phyloP scores from a whole-genome alignment of 2,329 filamentous ascomycete genomes.

The Colletotrichum sp. region DNA sequence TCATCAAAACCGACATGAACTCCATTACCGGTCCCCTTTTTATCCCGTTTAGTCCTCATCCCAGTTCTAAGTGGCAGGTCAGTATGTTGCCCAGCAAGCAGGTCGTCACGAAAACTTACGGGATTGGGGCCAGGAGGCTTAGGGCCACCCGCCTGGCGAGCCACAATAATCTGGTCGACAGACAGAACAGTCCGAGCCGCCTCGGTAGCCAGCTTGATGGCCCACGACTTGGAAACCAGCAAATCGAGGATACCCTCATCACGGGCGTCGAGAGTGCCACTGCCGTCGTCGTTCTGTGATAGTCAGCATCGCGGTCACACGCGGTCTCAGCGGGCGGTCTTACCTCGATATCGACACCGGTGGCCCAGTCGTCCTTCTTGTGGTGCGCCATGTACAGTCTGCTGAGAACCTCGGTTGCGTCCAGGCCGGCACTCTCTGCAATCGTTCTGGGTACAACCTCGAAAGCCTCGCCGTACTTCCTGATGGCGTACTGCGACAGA shows the following conservation, averaged over 20 bases:
- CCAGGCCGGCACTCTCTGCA: conserved; percentile 92
- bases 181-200: conserved; percentile 91
- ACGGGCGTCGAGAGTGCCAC: conserved; percentile 83
- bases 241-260: conserved; percentile 92
- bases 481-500: conserved; percentile 93
- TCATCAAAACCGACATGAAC: conserved; percentile 21
- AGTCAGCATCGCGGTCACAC: not conserved
- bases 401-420: conserved; percentile 95
- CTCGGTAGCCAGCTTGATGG: conserved; percentile 95
- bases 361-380: conserved; percentile 84
- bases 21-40: conserved; percentile 12
- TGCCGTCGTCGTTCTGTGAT: conserved; percentile 72
- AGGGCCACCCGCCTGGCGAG: conserved; percentile 93
- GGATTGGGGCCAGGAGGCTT: conserved; percentile 96
- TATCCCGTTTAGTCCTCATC: conserved; percentile 59
- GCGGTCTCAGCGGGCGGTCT: conserved; percentile 23
- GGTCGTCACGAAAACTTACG: conserved; percentile 38
- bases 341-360: conserved; percentile 92
- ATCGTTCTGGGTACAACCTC: conserved; percentile 94
- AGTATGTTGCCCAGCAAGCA: conserved; percentile 23
- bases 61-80: conserved; percentile 56
- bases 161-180: conserved; percentile 98
- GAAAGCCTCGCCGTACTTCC: conserved; percentile 96
- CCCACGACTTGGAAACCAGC: conserved; percentile 92
- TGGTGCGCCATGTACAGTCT: conserved; percentile 92